phyloP scores from a whole-genome alignment of 192 early-diverging fungal species.

The Coemansia furcata region DNA sequence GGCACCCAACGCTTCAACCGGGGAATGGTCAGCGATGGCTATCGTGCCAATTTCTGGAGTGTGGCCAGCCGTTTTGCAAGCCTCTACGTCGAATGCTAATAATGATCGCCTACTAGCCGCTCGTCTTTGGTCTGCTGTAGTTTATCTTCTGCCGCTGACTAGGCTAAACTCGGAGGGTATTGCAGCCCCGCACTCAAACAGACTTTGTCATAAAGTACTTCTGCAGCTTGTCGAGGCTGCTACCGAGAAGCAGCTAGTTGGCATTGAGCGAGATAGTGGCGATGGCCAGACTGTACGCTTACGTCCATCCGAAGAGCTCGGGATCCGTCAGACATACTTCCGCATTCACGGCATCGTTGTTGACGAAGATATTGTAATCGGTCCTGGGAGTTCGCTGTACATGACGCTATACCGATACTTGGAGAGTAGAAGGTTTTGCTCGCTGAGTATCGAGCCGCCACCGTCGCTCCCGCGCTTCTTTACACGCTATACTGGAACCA shows the following conservation, averaged over 20 bases:
- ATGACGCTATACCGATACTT: conserved; percentile 36
- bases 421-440: conserved; percentile 30
- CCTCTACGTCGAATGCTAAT: neutral
- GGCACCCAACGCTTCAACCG: neutral
- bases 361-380: conserved; percentile 8
- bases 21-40: neutral
- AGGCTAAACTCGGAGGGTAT: conserved; percentile 46
- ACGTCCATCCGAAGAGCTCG: conserved; percentile 20
- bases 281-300: neutral
- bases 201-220: conserved; percentile 12
- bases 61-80: conserved; percentile 15
- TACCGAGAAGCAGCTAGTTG: conserved; percentile 13
- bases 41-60: conserved; percentile 13
- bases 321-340: conserved; percentile 32
- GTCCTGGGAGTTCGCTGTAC: conserved; percentile 20
- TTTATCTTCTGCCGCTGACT: conserved; percentile 18
- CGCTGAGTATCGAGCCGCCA: conserved; percentile 46
- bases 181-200: conserved; percentile 25
- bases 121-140: conserved; percentile 31
- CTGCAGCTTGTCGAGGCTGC: conserved; percentile 22
- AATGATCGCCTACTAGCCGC: neutral
- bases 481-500: conserved; percentile 30
- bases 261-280: neutral
- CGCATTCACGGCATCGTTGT: conserved; percentile 26
- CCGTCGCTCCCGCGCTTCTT: conserved; percentile 51